Base-by-base conservation (phyloP, 208 protist genomes). In the Leishmania major region DNA sequence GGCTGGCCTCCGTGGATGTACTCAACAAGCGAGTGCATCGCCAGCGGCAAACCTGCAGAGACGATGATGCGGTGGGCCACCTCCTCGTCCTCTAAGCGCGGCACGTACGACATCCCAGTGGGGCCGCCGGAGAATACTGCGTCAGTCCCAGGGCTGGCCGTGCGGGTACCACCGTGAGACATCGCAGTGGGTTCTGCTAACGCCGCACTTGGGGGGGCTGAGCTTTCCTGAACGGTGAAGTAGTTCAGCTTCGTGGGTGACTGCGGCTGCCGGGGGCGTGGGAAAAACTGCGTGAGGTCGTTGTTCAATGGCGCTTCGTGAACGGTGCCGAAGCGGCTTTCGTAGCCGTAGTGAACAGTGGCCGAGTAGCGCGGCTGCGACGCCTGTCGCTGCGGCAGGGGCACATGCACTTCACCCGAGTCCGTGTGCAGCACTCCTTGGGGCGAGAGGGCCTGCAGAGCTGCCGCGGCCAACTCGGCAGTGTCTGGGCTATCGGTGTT, bases 1-100 rank as follows among this genome's bases (percentile, higher is more conserved):
- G 87, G 87, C 86, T 94, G 92, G 0, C 92, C 92, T 8, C 86
- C 83, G 57, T 80, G 86, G 79, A 94, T 92, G 84, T 92, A 94
- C 53, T 91, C 78, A 47, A 84, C 45, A 22, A 91, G 79, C 28
- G 87, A 92, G 53, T 82, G 59, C 53, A 92, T 80, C 25, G 88
- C 88, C 31, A 94, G 82, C 10, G 92, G 92, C n/a, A 94, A 81
- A 13, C 92, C 92, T 4, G 88, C 92, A 0, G 90, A 91, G 72
- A 83, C 88, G 74, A 94, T 92, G 75, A 94, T 94, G 75, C 87
- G 84, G n/a, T 85, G 81, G 1, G 89, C 80, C 13, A 93, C 89
- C 2, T 75, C 62, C 66, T 85, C 78, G 53, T 92, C 89, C 47
- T 94, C 84, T 57, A 92, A 76, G 11, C 79, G 85, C 11, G 86